Conservation (phyloP, 306 rosid species). For the Hippophae gyantsensis region DNA sequence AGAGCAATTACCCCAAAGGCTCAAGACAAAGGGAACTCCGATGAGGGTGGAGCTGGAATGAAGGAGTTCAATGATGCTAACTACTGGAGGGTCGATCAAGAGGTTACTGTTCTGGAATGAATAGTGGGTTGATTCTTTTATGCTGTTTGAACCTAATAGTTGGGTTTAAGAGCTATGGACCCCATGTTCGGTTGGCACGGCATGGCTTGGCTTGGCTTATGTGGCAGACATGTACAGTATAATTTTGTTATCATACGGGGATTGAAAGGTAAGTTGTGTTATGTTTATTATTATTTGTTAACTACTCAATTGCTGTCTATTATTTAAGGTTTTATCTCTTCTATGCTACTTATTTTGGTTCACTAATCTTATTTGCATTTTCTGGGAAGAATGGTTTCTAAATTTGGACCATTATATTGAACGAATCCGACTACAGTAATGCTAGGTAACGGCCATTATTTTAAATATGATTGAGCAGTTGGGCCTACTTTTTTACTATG, state of each 20-base stretch:
- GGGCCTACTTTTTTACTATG: no score
- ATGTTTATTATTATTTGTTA: constrained; percentile 36
- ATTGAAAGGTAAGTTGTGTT: constrained; percentile 41
- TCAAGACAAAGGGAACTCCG: constrained; percentile 57
- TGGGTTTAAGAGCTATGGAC: constrained; percentile 25
- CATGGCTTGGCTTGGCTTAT: constrained; percentile 9
- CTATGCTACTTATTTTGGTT: constrained; percentile 42
- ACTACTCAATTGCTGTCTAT: constrained; percentile 46
- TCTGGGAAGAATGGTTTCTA: no score
- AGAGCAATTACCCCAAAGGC: constrained; percentile 49
- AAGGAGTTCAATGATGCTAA: constrained; percentile 94
- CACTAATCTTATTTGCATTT: constrained; percentile 3
- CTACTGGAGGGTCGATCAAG: constrained; percentile 98
- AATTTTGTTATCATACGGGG: constrained; percentile 42
- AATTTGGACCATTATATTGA: no score
- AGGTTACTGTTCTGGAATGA: constrained; percentile 71
- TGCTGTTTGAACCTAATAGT: constrained; percentile 32
- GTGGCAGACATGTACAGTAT: constrained; percentile 74
- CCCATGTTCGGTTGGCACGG: constrained; percentile 31
- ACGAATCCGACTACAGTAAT: no score
- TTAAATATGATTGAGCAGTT: no score
- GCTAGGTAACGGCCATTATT: no score
- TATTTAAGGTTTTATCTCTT: constrained; percentile 51
- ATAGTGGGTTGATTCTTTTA: constrained; percentile 20
- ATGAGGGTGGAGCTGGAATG: constrained; percentile 59